Base-by-base conservation (phyloP, 2,329 filamentous ascomycete genomes). In the Acarospora socialis region DNA sequence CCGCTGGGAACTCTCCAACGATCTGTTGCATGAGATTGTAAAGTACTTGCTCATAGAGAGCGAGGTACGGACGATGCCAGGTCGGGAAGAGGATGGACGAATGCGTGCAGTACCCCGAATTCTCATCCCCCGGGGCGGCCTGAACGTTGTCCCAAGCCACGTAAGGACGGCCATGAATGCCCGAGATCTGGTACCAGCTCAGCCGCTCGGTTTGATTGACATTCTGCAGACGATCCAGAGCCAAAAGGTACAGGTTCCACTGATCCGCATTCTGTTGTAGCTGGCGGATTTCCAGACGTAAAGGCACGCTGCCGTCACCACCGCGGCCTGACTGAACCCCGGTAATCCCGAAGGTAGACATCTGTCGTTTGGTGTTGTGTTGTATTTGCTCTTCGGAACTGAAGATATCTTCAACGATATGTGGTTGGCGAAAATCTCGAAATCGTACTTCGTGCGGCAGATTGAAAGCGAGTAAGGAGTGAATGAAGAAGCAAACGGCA, bases 1-100 rank as follows among this genome's bases (percentile, higher is more conserved):
- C 56, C 12, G 59, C 52, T n/a, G n/a, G n/a, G 52, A 45, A 48
- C 19, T 38, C 40, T 15, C 40, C 36, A 21, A 42, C 46, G 10
- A 46, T 44, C 21, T 37, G 36, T 26, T 45, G 37, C 10, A 46
- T 42, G 17, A 40, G 37, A 14, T 37, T 32, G 38, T 43, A 47
- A 10, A 50, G 34, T 13, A 39, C 34, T 38, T 47, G 43, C 38
- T 49, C 29, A 16, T 17, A 31, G 16, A 31, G 20, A 7, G 29
- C 29, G 16, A 31, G 14, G 29, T 31, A 31, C 7, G 29, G 12
- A 12, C 29, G 29, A 20, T 31, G 29, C 29, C 29, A 31, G 12
- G 29, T 14, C 7, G 29, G 15, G 20, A 31, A 31, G 29, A 31
- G 29, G 19, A 23, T 21, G 10, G 29, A 31, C 29, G 19, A 23